Evolutionary conservation across 345 rosid genomes (phyloP).

Genomic region (Eucalyptus caleyi): DNA sequence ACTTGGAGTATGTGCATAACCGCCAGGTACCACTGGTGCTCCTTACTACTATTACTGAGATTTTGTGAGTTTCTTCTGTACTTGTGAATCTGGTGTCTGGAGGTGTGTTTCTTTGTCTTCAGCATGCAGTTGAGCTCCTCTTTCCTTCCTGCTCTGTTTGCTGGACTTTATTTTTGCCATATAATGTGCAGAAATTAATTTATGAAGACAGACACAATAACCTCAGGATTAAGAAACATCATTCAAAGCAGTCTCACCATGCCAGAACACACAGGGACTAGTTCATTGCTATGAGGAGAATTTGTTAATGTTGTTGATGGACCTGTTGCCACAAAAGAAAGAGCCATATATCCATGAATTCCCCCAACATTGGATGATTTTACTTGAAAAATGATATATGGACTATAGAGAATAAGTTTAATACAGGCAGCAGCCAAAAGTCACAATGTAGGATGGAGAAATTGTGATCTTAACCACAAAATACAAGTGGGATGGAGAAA

Average conservation of each 20-base stretch:
- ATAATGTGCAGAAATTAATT: background rate
- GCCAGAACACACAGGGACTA: background rate
- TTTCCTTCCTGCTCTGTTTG: background rate
- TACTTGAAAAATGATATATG: background rate
- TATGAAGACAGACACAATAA: background rate
- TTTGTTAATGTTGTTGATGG: background rate
- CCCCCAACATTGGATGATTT: background rate
- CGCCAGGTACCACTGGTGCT: conserved; percentile 55
- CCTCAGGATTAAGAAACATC: background rate
- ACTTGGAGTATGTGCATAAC: conserved; percentile 87
- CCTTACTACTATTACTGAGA: background rate
- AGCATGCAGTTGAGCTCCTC: background rate
- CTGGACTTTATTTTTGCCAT: background rate
- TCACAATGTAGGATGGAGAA: background rate
- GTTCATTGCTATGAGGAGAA: background rate
- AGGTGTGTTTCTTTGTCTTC: background rate
- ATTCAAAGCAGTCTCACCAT: background rate
- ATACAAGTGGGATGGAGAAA: background rate
- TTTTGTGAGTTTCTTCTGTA: background rate
- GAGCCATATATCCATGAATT: background rate
- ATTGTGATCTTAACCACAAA: background rate
- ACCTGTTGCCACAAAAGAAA: background rate
- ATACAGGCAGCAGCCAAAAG: background rate
- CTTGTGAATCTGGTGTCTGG: background rate
- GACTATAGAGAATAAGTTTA: background rate